Evolutionary conservation across 2,329 filamentous ascomycete genomes (phyloP).

Genomic region (Curvularia eragrostidis): DNA sequence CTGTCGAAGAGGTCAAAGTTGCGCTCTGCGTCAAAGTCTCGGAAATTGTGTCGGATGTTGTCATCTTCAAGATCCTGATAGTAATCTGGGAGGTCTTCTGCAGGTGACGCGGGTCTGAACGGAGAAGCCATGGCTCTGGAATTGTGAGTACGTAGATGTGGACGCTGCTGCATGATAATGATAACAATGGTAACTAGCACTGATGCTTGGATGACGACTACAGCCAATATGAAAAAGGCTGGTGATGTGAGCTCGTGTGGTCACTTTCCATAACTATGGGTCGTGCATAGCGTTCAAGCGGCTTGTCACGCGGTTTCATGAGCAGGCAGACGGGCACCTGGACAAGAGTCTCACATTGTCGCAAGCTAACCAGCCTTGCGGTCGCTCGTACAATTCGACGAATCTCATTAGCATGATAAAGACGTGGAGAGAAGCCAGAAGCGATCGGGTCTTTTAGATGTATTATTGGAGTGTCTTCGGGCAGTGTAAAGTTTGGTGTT

Average conservation of each 20-base stretch:
- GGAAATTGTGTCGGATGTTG: conserved; percentile 52
- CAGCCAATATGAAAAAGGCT: conserved; percentile 9
- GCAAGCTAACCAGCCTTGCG: neutral
- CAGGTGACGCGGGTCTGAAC: conserved; percentile 37
- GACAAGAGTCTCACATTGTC: conserved; percentile 34
- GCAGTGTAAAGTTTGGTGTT: neutral
- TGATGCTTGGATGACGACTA: conserved; percentile 7
- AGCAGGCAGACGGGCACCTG: conserved; percentile 20
- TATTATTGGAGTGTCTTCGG: neutral
- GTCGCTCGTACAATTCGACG: conserved; percentile 13
- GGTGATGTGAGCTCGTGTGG: conserved; percentile 39
- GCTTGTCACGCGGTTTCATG: conserved; percentile 35
- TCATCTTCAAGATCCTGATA: conserved; percentile 45
- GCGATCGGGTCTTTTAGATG: neutral
- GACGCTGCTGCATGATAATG: neutral
- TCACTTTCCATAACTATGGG: conserved; percentile 20
- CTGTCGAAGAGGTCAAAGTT: conserved; percentile 57
- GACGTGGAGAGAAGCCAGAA: neutral
- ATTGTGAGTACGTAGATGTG: neutral
- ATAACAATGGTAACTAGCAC: conserved; percentile 7
- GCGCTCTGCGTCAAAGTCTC: conserved; percentile 60
- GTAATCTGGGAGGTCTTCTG: conserved; percentile 44
- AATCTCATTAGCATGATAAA: neutral
- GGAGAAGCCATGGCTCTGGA: conserved; percentile 32
- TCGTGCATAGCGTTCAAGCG: conserved; percentile 28